Evolutionary conservation across 352 stramenopile species (phyloP), one percentile per base, ranked within the genome.

Genomic region (Globisporangium nodosum): DNA sequence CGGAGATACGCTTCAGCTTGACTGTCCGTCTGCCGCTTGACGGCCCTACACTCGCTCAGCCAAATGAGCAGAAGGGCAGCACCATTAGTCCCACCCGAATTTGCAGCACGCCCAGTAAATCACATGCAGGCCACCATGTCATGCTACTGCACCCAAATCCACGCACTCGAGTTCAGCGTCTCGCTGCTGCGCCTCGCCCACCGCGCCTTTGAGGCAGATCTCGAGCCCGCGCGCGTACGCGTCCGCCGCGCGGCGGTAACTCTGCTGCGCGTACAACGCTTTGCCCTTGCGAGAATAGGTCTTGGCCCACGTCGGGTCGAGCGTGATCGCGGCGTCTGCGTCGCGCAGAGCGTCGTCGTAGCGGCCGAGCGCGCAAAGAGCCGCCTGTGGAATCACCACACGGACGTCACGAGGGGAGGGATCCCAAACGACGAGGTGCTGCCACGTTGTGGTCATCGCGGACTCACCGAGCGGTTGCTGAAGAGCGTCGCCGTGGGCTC

Each of bases 281-380:
- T 93, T 93, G 62, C 83, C 83, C 49, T 93, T 90, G 49, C 83
- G 67, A 27, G 83, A 93, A 63, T 85, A 83, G 21, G 75, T 83
- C 60, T 89, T 89, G 39, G 78, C 75, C 82, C 82, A 92, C 6
- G 71, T 67, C 43, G 79, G 69, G 33, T 93, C 81, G 43, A 93
- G 57, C 6, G 59, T 60, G 43, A 90, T 87, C 49, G 83, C 83
- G 9, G 60, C 62, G 24, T 88, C 75, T 1, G 83, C 83, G 47
- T 93, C 83, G 43, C 56, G 51, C 52, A 79, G 64, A 16, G 83
- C 81, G 39, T 68, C 40, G 21, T 78, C 65, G 55, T 75, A 93
- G 12, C 65, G 61, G 0, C 74, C 78, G 4, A 93, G 58, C 5
- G 73, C 81, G 30, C 78, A 93, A 59, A 86, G 79, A 1, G 83